Conservation (phyloP, 1,284 basidiomycete genomes). For the Psilocybe mexicana region DNA sequence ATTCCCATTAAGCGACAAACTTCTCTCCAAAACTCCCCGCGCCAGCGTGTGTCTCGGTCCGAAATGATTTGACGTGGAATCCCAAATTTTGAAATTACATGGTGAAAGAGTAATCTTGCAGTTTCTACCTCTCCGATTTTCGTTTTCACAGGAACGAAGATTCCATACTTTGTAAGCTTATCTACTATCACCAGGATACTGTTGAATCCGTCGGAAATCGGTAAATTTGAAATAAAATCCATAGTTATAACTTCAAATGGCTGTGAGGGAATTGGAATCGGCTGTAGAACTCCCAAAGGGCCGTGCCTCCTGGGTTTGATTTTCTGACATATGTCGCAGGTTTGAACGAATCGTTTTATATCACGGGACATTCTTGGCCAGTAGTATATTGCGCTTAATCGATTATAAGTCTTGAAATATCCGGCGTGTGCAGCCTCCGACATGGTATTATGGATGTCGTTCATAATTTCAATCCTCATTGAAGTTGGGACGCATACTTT, state of each 20-base stretch:
- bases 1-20: slow-evolving; percentile 10
- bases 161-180: slow-evolving; percentile 39
- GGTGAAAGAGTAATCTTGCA: slow-evolving; percentile 20
- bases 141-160: slow-evolving; percentile 36
- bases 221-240: slow-evolving; percentile 47
- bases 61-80: slow-evolving; percentile 23
- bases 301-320: slow-evolving; percentile 30
- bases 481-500: slow-evolving; percentile 10
- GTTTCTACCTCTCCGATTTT: slow-evolving; percentile 11
- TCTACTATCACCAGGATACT: slow-evolving; percentile 32
- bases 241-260: slow-evolving; percentile 44
- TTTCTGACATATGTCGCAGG: slow-evolving; percentile 42
- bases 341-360: slow-evolving; percentile 24
- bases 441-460: slow-evolving; percentile 7
- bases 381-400: slow-evolving; percentile 17
- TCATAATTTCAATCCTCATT: slow-evolving; percentile 3
- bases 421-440: slow-evolving; percentile 11
- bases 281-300: slow-evolving; percentile 35
- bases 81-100: slow-evolving; percentile 21
- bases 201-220: slow-evolving; percentile 31
- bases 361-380: slow-evolving; percentile 36
- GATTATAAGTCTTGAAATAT: slow-evolving; percentile 16
- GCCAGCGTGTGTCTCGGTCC: slow-evolving; percentile 27
- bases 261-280: slow-evolving; percentile 35
- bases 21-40: slow-evolving; percentile 22